Base-by-base conservation (phyloP, 352 stramenopile genomes). In the Phytopythium oedochilum region DNA sequence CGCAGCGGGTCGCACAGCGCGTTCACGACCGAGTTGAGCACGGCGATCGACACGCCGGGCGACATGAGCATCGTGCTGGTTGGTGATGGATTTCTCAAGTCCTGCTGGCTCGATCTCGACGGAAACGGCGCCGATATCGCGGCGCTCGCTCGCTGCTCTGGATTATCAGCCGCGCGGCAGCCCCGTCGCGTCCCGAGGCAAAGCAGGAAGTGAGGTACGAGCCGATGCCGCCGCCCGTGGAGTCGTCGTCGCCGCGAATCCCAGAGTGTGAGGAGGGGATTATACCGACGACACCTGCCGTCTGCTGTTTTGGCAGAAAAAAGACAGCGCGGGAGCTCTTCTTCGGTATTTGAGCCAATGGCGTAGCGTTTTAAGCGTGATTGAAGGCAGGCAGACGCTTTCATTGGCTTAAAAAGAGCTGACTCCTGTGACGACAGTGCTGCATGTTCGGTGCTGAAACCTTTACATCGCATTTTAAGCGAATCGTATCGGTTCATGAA, bases 21-120 rank as follows among this genome's bases (percentile, higher is more conserved):
- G 45, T 86, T 90, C 25, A 90, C 80, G 34, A 89, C 66, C 46
- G 82, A 92, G 68, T 89, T 92, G 57, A 92, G 66, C 29, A 92
- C 68, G 20, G 82, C 82, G 63, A 92, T 88, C 26, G 71, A 88
- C 25, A 92, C 66, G 23, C 82, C 79, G 38, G 73, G 81, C 49
- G 78, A 81, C 55, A 89, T 65, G 35, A 86, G 34, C 75, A 90
- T 87, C 23, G 11, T 34, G 42, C 7, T 11, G 32, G 15, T 17
- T 6, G 10, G 2, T 36, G 7, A 6, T 14, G 7, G 32, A 17
- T 32, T 12, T 28, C 42, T 48, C 23, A 20, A 9, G 9, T 45
- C 8, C 39, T 45, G 20, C 39, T 22, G 42, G 42, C 12, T 6
- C 42, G 15, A 48, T 48, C 34, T 22, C 23, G 42, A 23, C 42